Base-by-base conservation (phyloP, 208 protist species). In the Acanthamoeba triangularis region DNA sequence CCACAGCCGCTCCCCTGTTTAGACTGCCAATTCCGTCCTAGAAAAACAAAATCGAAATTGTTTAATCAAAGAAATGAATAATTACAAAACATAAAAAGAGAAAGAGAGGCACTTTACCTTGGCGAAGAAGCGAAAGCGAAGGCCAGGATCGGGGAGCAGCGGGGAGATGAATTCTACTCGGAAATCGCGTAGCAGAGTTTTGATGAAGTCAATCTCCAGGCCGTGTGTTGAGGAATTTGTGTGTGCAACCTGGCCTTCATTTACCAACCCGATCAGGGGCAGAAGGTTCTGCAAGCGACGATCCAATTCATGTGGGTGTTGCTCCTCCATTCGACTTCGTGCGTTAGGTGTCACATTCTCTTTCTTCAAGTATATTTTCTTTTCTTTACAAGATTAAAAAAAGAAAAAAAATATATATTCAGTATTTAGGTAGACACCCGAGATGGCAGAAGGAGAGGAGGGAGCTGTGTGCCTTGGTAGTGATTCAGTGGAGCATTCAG, bases 1-100 rank as follows among this genome's bases (percentile, higher is more conserved):
- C 78, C 49, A 87, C 47, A 25, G 78, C 78, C 11, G 78, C 78
- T 23, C 78, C 78, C 25, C 78, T 14, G 30, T 87, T 87, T 28
- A 87, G n/a, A 47, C 78, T 87, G 1, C 28, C 49, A 0, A 87
- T 20, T 3, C 49, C 78, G 5, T 87, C 78, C 78, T 87, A 8
- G 0, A 11, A 61, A 25, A 33, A 37, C 13, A 47, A 30, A 33
- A 16, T 4, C 13, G 11, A 18, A 41, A 33, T 16, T 78, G 25
- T 6, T 82, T 82, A 8, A 49, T 82, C 44, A 20, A 78, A 78
- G 16, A 49, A 47, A 35, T 49, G 49, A 82, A n/a, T 82, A 47
- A 8, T 47, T 8, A 82, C 14, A 49, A 82, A n/a, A 37, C 8
- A 35, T 44, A 80, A 41, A 49, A 35, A 54, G 11, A 23, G 37